phyloP scores from a whole-genome alignment of 441 rosid species.

The Erysimum pusillum region DNA sequence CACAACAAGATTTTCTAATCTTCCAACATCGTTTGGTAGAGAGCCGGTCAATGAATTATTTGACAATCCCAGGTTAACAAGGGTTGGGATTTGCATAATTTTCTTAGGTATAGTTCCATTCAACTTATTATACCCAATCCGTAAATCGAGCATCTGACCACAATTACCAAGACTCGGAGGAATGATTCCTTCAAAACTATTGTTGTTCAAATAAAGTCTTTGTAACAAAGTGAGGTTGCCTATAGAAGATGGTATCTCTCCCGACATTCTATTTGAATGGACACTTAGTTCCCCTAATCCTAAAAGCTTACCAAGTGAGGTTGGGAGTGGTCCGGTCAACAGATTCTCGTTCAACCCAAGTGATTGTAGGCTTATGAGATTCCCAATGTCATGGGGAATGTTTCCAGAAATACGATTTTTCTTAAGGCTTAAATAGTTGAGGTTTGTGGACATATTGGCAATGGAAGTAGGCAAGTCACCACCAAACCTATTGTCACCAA shows the following conservation, averaged over 20 bases:
- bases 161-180: constrained; percentile 11
- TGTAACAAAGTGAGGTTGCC: constrained; percentile 4
- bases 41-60: background rate
- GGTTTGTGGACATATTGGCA: background rate
- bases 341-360: background rate
- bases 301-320: constrained; percentile 8
- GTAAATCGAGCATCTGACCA: background rate
- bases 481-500: background rate
- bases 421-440: background rate
- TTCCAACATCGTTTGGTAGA: constrained; percentile 4
- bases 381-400: constrained; percentile 24
- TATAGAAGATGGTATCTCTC: constrained; percentile 12
- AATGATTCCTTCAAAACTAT: background rate
- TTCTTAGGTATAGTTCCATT: constrained; percentile 19
- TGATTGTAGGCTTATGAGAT: constrained; percentile 1
- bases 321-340: constrained; percentile 11
- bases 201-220: background rate
- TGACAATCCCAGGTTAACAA: background rate
- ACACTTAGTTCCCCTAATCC: background rate
- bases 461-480: constrained; percentile 14
- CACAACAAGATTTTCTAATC: background rate
- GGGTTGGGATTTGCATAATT: background rate
- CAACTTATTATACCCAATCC: background rate
- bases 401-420: background rate
- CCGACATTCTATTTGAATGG: background rate